These are phyloP conservation scores for Bjerkandera adusta DNA, from an alignment of 1,284 basidiomycete species.

Conservation along the genomic window DNA sequence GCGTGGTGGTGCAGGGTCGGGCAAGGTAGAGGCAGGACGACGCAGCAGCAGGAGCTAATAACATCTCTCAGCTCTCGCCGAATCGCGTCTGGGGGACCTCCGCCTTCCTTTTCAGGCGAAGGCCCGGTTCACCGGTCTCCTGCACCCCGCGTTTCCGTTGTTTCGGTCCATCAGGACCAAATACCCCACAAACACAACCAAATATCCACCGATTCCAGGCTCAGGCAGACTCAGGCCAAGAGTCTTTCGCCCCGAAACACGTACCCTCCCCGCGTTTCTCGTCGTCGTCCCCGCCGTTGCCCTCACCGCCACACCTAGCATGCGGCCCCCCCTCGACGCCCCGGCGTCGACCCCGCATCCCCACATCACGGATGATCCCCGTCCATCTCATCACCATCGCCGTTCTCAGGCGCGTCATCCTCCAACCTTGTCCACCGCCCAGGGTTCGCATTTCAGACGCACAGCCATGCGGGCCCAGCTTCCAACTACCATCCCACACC, in stretches of 20 bases:
- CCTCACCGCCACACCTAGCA: neutral
- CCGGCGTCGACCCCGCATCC: neutral
- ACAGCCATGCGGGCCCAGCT: neutral
- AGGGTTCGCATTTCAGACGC: neutral
- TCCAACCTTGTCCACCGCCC: neutral
- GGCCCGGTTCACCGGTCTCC: constrained; percentile 13
- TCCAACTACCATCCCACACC: neutral
- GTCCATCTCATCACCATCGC: neutral
- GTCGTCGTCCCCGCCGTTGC: neutral
- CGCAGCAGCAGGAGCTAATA: neutral
- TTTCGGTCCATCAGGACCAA: constrained; percentile 15
- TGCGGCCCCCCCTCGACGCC: neutral
- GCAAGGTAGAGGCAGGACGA: constrained; percentile 4
- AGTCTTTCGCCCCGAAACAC: no score
- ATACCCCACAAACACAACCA: constrained; percentile 17
- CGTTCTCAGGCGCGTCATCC: neutral
- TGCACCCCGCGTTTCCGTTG: constrained; percentile 17
- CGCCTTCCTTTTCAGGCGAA: constrained; percentile 6
- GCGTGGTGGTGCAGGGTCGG: constrained; percentile 5
- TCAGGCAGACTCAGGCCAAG: neutral
- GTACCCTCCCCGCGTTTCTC: neutral
- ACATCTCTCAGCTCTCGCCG: constrained; percentile 2
- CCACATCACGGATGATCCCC: neutral
- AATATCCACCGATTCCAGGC: constrained; percentile 9
- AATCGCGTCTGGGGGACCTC: constrained; percentile 1